A percentile compares a stretch with the other conserved stretches of the same genome.
phyloP scores from a whole-genome alignment of 129 eudicot genomes.

The Dittrichia graveolens region DNA sequence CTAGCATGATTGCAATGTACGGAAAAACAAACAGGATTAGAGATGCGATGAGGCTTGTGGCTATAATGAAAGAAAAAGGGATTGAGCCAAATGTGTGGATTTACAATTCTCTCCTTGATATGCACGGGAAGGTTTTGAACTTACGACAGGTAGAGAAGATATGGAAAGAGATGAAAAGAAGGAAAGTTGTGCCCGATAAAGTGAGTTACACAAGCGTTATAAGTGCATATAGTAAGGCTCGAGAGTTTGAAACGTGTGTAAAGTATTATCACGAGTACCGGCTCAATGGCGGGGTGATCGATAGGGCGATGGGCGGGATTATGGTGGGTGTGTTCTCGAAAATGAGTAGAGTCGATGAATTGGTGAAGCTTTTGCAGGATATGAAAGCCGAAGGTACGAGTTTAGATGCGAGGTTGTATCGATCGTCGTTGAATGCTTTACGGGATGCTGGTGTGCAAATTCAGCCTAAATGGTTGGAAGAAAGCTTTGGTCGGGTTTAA shows the following conservation, averaged over 20 bases:
- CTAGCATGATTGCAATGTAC: slow-evolving; percentile 86
- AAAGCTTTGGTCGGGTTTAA: slow-evolving; percentile 40
- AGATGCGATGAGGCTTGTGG: slow-evolving; percentile 84
- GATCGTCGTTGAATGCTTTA: slow-evolving; percentile 73
- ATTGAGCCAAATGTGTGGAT: slow-evolving; percentile 89
- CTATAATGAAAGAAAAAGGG: slow-evolving; percentile 85
- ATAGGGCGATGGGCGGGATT: slow-evolving; percentile 83
- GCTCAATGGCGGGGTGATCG: slow-evolving; percentile 63
- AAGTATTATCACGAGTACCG: slow-evolving; percentile 58
- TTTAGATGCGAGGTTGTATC: slow-evolving; percentile 71
- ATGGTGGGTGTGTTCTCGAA: slow-evolving; percentile 93
- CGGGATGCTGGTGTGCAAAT: slow-evolving; percentile 78
- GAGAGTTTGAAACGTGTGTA: slow-evolving; percentile 64
- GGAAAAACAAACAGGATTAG: slow-evolving; percentile 62
- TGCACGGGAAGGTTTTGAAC: slow-evolving; percentile 71
- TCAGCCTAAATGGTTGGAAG: slow-evolving; percentile 69
- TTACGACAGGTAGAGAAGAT: slow-evolving; percentile 74
- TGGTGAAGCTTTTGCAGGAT: slow-evolving; percentile 80
- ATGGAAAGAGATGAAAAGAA: slow-evolving; percentile 95
- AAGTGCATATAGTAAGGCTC: slow-evolving; percentile 65
- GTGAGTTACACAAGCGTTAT: slow-evolving; percentile 84
- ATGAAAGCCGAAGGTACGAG: slow-evolving; percentile 68
- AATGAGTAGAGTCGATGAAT: slow-evolving; percentile 58
- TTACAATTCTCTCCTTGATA: slow-evolving; percentile 73
- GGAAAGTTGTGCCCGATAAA: slow-evolving; percentile 66